These are phyloP conservation scores for Cyberlindnera maritima DNA, from an alignment of 805 yeast genomes.

Conservation along the genomic window DNA sequence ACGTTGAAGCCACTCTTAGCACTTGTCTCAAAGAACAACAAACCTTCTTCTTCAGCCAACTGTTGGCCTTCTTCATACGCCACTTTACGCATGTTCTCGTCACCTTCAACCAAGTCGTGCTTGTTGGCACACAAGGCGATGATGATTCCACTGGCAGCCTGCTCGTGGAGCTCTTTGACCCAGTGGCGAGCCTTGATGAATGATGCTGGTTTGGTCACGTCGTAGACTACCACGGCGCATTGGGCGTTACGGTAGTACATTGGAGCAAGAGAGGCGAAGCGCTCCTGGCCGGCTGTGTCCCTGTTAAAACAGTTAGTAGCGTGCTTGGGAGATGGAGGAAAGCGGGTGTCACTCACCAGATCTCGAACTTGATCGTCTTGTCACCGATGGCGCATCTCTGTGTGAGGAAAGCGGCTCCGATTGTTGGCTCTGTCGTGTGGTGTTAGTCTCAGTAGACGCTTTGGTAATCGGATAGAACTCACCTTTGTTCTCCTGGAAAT, in stretches of 20 bases:
- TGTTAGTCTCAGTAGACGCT: not conserved
- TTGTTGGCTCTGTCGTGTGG: constrained; percentile 72
- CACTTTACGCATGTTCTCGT: constrained; percentile 67
- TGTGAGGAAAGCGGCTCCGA: constrained; percentile 96
- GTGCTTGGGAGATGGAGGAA: not conserved
- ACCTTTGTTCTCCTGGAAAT: constrained; percentile 89
- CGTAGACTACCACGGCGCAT: constrained; percentile 94
- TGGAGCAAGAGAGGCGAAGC: constrained; percentile 95
- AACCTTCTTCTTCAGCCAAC: constrained; percentile 87
- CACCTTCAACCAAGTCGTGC: constrained; percentile 67
- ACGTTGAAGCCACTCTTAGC: constrained; percentile 91
- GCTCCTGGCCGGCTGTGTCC: constrained; percentile 98
- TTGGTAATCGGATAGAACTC: constrained; percentile 13
- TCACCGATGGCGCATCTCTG: constrained; percentile 88
- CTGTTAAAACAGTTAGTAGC: constrained; percentile 19
- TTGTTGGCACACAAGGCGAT: constrained; percentile 95
- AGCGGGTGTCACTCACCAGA: constrained; percentile 48
- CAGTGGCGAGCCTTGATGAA: constrained; percentile 96
- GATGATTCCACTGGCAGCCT: constrained; percentile 86
- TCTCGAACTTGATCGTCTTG: constrained; percentile 85
- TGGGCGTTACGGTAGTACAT: constrained; percentile 97
- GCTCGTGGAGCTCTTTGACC: constrained; percentile 95
- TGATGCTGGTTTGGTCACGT: constrained; percentile 90
- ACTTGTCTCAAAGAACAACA: constrained; percentile 89
- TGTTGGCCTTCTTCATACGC: constrained; percentile 82